These are phyloP conservation scores for Chamaenerion angustifolium DNA, from an alignment of 345 rosid species.

Conservation along the genomic window DNA sequence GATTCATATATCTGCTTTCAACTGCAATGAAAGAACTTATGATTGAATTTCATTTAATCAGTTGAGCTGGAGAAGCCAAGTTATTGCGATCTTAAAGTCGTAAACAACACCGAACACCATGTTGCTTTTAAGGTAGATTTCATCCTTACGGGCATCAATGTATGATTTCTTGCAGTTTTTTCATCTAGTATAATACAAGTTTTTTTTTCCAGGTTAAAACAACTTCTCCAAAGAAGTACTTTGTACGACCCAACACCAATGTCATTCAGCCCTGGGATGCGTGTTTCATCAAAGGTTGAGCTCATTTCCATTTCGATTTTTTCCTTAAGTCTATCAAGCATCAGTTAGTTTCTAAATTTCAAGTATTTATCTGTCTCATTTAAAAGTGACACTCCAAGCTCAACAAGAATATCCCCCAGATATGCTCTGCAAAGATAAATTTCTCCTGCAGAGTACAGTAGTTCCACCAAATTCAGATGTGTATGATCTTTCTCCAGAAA, in stretches of 20 bases:
- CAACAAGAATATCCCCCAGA: slow-evolving; percentile 65
- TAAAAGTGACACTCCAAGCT: slow-evolving; percentile 84
- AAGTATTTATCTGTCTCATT: slow-evolving; percentile 8
- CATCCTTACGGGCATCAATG: not conserved
- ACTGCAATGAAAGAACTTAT: slow-evolving; percentile 5
- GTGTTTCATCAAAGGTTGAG: slow-evolving; percentile 26
- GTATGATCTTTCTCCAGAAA: slow-evolving; percentile 77
- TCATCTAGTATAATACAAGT: too few species aligned
- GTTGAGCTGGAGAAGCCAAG: slow-evolving; percentile 48
- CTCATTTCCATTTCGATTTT: not conserved
- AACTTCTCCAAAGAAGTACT: slow-evolving; percentile 46
- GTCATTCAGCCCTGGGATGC: slow-evolving; percentile 43
- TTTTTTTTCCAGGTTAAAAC: slow-evolving; percentile 29
- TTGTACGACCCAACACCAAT: slow-evolving; percentile 38
- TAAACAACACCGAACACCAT: slow-evolving; percentile 45
- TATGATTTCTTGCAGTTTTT: not conserved
- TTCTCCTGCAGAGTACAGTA: slow-evolving; percentile 77
- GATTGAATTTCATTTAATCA: slow-evolving; percentile 14
- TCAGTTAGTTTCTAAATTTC: slow-evolving; percentile 2
- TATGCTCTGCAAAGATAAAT: slow-evolving; percentile 95
- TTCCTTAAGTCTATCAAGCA: not conserved
- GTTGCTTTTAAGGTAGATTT: slow-evolving; percentile 46
- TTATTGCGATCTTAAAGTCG: slow-evolving; percentile 43
- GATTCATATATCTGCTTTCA: not conserved
- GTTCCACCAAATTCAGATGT: slow-evolving; percentile 66